Evolutionary conservation across 169 alveolate species (phyloP).

Genomic region (Eimeria falciformis): DNA sequence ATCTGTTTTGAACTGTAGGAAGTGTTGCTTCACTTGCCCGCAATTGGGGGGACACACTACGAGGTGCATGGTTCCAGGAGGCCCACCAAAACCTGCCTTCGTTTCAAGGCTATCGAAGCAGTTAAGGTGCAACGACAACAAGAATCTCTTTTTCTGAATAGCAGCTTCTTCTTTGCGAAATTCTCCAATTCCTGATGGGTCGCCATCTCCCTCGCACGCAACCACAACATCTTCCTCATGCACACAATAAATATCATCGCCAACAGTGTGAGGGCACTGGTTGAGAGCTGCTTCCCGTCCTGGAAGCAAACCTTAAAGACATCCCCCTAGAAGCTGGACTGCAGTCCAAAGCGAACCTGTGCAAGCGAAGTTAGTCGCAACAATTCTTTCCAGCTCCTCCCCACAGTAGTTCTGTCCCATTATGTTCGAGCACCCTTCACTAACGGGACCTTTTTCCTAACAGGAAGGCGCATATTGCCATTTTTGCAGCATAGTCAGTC

Average conservation of each 20-base stretch:
- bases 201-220: conserved; percentile 85
- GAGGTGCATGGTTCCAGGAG: conserved; percentile 56
- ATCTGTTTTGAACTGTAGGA: neutral
- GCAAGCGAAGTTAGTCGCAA: conserved; percentile 82
- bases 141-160: conserved; percentile 45
- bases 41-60: conserved; percentile 46
- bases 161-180: conserved; percentile 55
- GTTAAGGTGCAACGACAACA: conserved; percentile 18
- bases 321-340: neutral
- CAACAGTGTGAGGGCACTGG: conserved; percentile 72
- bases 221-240: conserved; percentile 85
- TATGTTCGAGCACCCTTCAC: conserved; percentile 80
- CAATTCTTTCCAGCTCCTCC: conserved; percentile 77
- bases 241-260: conserved; percentile 84
- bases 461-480: neutral
- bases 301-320: neutral
- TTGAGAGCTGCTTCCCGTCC: conserved; percentile 67
- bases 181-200: conserved; percentile 85
- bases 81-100: conserved; percentile 10
- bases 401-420: conserved; percentile 83
- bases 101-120: conserved; percentile 68
- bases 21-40: neutral
- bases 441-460: conserved; percentile 64
- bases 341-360: conserved; percentile 65
- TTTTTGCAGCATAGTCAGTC: neutral